These are phyloP conservation scores for Mycena metata DNA, from an alignment of 768 basidiomycete species.

Conservation along the genomic window DNA sequence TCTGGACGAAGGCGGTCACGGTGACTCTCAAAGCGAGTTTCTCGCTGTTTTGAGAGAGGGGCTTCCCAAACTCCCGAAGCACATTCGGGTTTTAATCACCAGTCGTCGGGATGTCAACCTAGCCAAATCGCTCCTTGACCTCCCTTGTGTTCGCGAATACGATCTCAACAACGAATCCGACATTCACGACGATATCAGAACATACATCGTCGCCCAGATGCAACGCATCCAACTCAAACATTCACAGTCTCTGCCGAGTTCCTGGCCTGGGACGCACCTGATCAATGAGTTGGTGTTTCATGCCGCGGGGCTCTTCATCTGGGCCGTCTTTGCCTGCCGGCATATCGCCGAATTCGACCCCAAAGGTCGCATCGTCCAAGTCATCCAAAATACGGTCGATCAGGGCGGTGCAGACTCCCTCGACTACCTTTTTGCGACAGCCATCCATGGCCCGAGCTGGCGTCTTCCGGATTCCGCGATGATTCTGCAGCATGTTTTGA, in stretches of 20 bases:
- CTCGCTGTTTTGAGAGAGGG: not conserved
- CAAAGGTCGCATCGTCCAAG: not conserved
- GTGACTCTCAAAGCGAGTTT: not conserved
- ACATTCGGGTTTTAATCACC: conserved; percentile 3
- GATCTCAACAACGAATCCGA: not conserved
- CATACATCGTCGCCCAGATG: not conserved
- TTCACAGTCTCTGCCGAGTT: not conserved
- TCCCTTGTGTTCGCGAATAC: not conserved
- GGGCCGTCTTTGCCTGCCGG: conserved; percentile 4
- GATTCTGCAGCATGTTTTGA: not conserved
- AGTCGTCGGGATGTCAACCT: not conserved
- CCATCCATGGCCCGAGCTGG: not conserved
- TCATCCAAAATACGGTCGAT: not conserved
- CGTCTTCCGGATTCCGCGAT: not conserved
- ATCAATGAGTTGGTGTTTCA: not conserved
- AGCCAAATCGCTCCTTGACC: not conserved
- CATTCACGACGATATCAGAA: conserved; percentile 2
- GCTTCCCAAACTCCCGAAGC: not conserved
- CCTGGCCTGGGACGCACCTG: not conserved
- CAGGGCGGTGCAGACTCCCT: not conserved
- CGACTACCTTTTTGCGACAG: not conserved
- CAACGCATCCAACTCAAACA: not conserved
- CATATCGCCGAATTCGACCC: not conserved
- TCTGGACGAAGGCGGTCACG: not conserved
- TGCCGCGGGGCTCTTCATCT: not conserved